A percentile compares a stretch with the other conserved stretches of the same genome.
Evolutionary conservation across 768 basidiomycete genomes (phyloP).

Genomic region (Ramaria sp.): DNA sequence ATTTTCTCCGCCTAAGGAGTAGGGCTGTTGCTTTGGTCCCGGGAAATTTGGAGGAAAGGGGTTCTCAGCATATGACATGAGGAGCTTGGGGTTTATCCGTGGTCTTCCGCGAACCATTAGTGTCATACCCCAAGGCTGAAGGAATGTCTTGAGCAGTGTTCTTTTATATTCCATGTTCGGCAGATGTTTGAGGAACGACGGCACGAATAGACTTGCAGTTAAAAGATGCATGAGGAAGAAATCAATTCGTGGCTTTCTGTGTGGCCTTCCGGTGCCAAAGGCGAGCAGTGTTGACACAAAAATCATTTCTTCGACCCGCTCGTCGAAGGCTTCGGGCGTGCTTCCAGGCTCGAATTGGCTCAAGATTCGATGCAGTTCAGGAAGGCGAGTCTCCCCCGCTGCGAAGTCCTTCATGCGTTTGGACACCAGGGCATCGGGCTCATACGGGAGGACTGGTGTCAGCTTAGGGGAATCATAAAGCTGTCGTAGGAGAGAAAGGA

Average conservation of each 20-base stretch:
- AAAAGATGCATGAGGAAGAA: conserved; percentile 53
- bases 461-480: conserved; percentile 39
- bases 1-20: conserved; percentile 12
- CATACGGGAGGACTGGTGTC: conserved; percentile 40
- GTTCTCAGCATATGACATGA: conserved; percentile 33
- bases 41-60: conserved; percentile 27
- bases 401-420: conserved; percentile 23
- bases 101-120: conserved; percentile 40
- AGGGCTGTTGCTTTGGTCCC: conserved; percentile 7
- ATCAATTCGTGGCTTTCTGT: conserved; percentile 37
- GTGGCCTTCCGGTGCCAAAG: conserved; percentile 33
- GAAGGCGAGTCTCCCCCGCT: conserved; percentile 23
- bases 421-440: conserved; percentile 30
- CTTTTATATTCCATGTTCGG: conserved; percentile 28
- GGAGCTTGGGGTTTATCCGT: conserved; percentile 33
- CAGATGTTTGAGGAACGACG: conserved; percentile 26
- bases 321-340: conserved; percentile 17
- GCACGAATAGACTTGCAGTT: conserved; percentile 40
- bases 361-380: conserved; percentile 34
- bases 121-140: conserved; percentile 27
- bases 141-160: conserved; percentile 32
- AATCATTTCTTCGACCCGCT: conserved; percentile 37
- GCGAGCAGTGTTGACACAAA: conserved; percentile 39
- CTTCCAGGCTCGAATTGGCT: conserved; percentile 30
- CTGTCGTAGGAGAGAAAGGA: conserved; percentile 40